Base-by-base conservation (phyloP, 2,329 filamentous ascomycete species). In the Arthrobotrys entomopaga region DNA sequence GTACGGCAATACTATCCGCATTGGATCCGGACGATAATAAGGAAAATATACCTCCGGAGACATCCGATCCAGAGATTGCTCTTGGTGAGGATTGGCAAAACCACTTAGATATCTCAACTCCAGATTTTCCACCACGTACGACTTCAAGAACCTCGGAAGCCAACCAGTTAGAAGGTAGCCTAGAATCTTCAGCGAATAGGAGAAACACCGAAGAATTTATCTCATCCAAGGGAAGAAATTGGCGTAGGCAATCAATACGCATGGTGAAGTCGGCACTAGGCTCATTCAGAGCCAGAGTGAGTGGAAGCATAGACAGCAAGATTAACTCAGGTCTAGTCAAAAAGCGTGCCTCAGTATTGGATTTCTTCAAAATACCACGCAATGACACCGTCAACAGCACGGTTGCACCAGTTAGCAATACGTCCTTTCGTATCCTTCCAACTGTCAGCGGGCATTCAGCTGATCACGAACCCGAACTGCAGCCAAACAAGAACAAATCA, bases 401-500 rank as follows among this genome's bases (percentile, higher is more conserved):
- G 16, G 29, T 24, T 11, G 38, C 40, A 43, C 40, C n/a, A 6
- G 50, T 34, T 34, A 38, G 54, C n/a, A 57, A 48, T 24, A 40
- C 69, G n/a, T 73, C 60, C 0, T 73, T 73, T 40, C 34, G 60
- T 29, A 26, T 73, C 2, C 61, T 73, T n/a, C 69, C 54, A 43
- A 57, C 61, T 16, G 46, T 59, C 20, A 49, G 46, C 24, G 40
- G 38, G 5, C 38, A 26, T 57, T n/a, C 24, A 16, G 19, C n/a
- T 4, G 40, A 65, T 13, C 42, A 15, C 13, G 42, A 50, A 19
- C 15, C 38, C 7, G 56, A 61, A 49, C 8, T 48, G 15, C 38
- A 53, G 3, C 26, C 20, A 15, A 20, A 20, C 7, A 61, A 56
- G 24, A 56, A 24, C 6, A 73, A 48, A 19, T 73, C 69, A 0